phyloP scores from a whole-genome alignment of 1,284 basidiomycete genomes.

The Fistulina hepatica region DNA sequence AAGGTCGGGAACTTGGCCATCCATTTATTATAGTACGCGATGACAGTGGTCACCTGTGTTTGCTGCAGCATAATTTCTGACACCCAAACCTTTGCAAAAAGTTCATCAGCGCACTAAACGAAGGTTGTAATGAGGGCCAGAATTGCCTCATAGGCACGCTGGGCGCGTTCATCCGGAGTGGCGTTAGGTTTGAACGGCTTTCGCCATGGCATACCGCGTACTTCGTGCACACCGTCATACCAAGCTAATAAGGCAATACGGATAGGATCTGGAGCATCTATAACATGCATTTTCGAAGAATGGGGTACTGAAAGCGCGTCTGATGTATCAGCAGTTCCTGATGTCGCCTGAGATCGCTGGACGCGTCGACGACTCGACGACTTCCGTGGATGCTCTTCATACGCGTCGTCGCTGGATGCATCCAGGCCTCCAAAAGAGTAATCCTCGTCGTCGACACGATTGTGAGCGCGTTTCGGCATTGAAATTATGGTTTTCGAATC shows the following conservation, averaged over 20 bases:
- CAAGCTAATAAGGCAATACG: conserved; percentile 47
- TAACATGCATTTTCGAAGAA: conserved; percentile 3
- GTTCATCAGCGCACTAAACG: neutral
- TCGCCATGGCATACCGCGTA: conserved; percentile 80
- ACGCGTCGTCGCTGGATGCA: no score
- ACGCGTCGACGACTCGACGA: no score
- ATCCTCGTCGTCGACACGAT: no score
- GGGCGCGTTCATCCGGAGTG: conserved; percentile 41
- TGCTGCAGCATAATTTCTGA: conserved; percentile 98
- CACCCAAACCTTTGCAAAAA: conserved; percentile 60
- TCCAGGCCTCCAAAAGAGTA: no score
- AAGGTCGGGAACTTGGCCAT: conserved; percentile 81
- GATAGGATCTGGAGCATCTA: conserved; percentile 27
- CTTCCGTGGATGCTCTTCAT: no score
- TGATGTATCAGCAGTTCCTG: neutral
- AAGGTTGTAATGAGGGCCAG: conserved; percentile 1
- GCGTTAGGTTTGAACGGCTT: conserved; percentile 50
- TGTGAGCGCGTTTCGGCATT: no score
- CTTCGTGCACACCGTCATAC: conserved; percentile 53
- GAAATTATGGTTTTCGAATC: no score
- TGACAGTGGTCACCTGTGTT: conserved; percentile 84
- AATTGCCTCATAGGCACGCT: conserved; percentile 70
- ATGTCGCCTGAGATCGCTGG: conserved; percentile 1
- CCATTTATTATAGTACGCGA: conserved; percentile 83
- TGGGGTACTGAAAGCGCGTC: neutral